Evolutionary conservation across 2,329 filamentous ascomycete genomes (phyloP).

Genomic region (Trichophyton benhamiae): DNA sequence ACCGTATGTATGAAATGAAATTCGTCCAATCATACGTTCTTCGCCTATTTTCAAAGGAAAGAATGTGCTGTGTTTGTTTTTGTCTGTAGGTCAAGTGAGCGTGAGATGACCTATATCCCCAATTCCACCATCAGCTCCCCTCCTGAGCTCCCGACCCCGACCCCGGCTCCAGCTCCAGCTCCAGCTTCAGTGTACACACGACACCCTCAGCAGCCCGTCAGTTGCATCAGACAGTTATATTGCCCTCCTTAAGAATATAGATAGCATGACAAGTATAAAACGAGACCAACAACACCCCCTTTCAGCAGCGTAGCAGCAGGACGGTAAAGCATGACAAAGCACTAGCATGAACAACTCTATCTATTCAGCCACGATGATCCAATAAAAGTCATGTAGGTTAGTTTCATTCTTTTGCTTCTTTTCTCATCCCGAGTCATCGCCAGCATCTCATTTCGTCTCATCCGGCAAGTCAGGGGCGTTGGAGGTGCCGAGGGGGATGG

Average conservation of each 20-base stretch:
- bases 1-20: slow-evolving; percentile 1
- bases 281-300: slow-evolving; percentile 2
- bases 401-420: neutral
- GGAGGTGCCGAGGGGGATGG: neutral
- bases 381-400: neutral
- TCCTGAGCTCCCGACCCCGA: too few relatives aligned
- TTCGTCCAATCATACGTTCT: slow-evolving; percentile 1
- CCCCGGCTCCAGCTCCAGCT: too few relatives aligned
- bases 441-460: neutral
- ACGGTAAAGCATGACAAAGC: neutral
- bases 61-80: neutral
- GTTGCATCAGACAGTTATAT: neutral
- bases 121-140: neutral
- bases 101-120: neutral
- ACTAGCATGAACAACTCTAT: slow-evolving; percentile 7
- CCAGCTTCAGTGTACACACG: too few relatives aligned
- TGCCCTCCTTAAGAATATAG: neutral
- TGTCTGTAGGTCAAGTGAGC: slow-evolving; percentile 1
- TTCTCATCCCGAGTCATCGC: neutral
- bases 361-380: slow-evolving; percentile 5
- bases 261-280: neutral
- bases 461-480: neutral
- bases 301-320: neutral
- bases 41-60: neutral
- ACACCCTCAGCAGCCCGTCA: neutral